Percentiles rank a stretch among this genome's conserved stretches.
Conservation (phyloP, 345 rosid species). For the Linum tenue region DNA sequence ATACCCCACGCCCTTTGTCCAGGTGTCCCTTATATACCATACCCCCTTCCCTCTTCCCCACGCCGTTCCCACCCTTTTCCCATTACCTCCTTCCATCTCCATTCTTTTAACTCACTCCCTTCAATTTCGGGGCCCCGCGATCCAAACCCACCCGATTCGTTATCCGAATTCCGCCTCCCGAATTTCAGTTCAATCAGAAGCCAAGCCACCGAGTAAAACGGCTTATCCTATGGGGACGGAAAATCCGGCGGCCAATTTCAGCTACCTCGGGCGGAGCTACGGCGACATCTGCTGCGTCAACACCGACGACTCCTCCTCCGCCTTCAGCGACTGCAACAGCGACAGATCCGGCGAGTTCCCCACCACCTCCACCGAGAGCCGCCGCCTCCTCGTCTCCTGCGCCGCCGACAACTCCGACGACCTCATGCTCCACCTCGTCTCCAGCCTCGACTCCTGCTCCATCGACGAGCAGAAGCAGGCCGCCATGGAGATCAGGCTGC, state of each 20-base stretch:
- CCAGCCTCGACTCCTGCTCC: slow-evolving; percentile 59
- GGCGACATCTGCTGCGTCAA: slow-evolving; percentile 25
- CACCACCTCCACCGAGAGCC: slow-evolving; percentile 52
- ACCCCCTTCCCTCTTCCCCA: not conserved
- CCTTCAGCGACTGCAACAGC: slow-evolving; percentile 93
- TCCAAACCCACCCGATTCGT: not conserved
- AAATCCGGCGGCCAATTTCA: slow-evolving; percentile 20
- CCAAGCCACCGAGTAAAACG: not conserved
- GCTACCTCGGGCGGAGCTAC: slow-evolving; percentile 38
- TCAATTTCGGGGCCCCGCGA: not conserved
- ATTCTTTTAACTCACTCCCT: not conserved
- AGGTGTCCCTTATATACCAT: slow-evolving; percentile 15
- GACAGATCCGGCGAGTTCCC: slow-evolving; percentile 91
- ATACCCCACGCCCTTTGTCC: slow-evolving; percentile 17
- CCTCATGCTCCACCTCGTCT: slow-evolving; percentile 57
- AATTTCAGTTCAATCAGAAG: not conserved
- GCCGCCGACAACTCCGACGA: slow-evolving; percentile 33
- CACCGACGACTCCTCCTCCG: slow-evolving; percentile 37
- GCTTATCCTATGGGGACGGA: slow-evolving; percentile 32
- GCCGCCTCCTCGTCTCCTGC: slow-evolving; percentile 44
- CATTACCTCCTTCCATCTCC: not conserved
- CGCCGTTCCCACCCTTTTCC: slow-evolving; percentile 1
- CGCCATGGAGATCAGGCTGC: slow-evolving; percentile 88
- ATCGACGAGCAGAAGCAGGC: slow-evolving; percentile 85
- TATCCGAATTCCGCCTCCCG: not conserved